Percentiles rank a stretch among this genome's conserved stretches.
Conservation (phyloP, 1,284 basidiomycete genomes). For the Boletus chippewaensis region DNA sequence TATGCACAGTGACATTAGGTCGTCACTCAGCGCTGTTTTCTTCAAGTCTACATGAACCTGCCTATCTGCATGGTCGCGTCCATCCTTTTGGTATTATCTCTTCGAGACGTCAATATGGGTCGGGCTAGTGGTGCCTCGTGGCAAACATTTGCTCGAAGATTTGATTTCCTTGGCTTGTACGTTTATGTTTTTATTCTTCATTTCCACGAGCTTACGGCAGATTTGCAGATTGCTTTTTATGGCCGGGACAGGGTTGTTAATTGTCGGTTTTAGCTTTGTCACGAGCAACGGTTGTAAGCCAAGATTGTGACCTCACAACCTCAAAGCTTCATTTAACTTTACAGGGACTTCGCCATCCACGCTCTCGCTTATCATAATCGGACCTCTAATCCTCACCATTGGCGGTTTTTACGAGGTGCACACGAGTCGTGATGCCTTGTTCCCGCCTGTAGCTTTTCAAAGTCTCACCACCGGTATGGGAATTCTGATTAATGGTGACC, state of each 20-base stretch:
- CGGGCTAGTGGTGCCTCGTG: constrained; percentile 47
- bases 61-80: constrained; percentile 61
- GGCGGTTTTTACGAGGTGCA: constrained; percentile 60
- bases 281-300: constrained; percentile 59
- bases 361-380: constrained; percentile 50
- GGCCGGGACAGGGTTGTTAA: constrained; percentile 62
- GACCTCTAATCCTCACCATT: constrained; percentile 45
- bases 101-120: constrained; percentile 49
- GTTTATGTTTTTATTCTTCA: constrained; percentile 28
- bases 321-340: constrained; percentile 13
- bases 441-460: constrained; percentile 57
- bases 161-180: constrained; percentile 73
- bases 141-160: constrained; percentile 44
- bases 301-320: constrained; percentile 7
- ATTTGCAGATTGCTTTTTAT: constrained; percentile 60
- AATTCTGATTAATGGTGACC: constrained; percentile 9
- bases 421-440: constrained; percentile 62
- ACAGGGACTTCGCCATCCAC: constrained; percentile 59
- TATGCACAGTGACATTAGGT: not conserved
- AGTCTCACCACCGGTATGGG: constrained; percentile 52
- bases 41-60: constrained; percentile 69
- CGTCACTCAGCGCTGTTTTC: constrained; percentile 12
- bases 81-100: constrained; percentile 50
- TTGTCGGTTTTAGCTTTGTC: constrained; percentile 73
- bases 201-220: constrained; percentile 18